These are phyloP conservation scores for Paecilomyces variotii DNA, from an alignment of 2,329 filamentous ascomycete species.

Conservation along the genomic window DNA sequence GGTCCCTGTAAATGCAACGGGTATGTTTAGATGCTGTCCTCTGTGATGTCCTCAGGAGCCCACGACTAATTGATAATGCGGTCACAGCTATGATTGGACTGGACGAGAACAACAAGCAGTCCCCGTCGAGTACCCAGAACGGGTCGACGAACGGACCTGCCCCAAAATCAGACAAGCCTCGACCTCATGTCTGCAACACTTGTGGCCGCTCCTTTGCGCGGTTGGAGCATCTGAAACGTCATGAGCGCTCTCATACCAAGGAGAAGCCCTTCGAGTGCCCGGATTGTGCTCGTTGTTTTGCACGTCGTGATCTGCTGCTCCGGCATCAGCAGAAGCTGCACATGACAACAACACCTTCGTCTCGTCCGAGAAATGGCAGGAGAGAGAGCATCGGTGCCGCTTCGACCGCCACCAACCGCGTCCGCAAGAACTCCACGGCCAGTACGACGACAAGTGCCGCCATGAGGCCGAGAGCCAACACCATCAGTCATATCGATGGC, in stretches of 20 bases:
- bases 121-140: conserved; percentile 19
- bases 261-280: conserved; percentile 98
- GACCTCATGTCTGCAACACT: conserved; percentile 86
- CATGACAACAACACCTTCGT: conserved; percentile 80
- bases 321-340: conserved; percentile 98
- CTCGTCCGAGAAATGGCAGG: conserved; percentile 71
- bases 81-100: conserved; percentile 11
- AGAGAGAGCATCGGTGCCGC: conserved; percentile 78
- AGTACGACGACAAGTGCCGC: conserved; percentile 45
- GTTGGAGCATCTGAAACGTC: conserved; percentile 91
- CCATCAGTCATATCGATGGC: conserved; percentile 86
- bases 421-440: conserved; percentile 87
- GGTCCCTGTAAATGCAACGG: conserved; percentile 28
- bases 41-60: neutral
- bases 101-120: conserved; percentile 23
- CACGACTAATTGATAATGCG: conserved; percentile 13
- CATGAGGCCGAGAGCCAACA: conserved; percentile 88
- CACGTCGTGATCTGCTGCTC: conserved; percentile 80
- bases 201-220: conserved; percentile 90
- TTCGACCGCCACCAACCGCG: conserved; percentile 59
- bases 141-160: conserved; percentile 52
- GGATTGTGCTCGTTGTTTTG: conserved; percentile 90
- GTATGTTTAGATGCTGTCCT: conserved; percentile 22
- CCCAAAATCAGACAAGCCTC: conserved; percentile 93
- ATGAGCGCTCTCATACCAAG: conserved; percentile 96